A percentile compares a stretch with the other conserved stretches of the same genome.
phyloP scores from a whole-genome alignment of 331 rosid genomes.

The Cucumis variabilis region DNA sequence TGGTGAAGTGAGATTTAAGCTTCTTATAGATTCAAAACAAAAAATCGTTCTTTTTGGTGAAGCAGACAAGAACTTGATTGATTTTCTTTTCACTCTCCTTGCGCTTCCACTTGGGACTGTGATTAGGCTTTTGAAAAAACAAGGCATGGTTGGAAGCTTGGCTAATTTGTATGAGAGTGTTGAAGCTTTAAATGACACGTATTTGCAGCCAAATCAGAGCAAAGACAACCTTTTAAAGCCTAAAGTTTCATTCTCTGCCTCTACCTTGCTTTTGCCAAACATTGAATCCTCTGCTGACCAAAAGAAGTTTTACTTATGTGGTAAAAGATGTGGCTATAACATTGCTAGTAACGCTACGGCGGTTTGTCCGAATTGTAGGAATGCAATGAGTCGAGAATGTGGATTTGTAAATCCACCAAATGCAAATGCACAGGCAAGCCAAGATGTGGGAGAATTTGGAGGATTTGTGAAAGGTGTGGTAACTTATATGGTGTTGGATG shows the following conservation, averaged over 20 bases:
- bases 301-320: too few relatives aligned
- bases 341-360: too few relatives aligned
- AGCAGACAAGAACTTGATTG: constrained; percentile 37
- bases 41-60: constrained; percentile 40
- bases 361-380: too few relatives aligned
- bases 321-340: too few relatives aligned
- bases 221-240: neutral
- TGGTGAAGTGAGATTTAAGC: constrained; percentile 27
- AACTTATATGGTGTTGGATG: too few relatives aligned
- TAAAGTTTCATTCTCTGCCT: neutral
- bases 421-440: too few relatives aligned
- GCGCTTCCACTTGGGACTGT: constrained; percentile 14
- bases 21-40: constrained; percentile 21
- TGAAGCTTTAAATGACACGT: constrained; percentile 28
- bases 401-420: too few relatives aligned
- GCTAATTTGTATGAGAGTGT: constrained; percentile 28
- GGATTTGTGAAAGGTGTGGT: constrained; percentile 29
- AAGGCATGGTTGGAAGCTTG: constrained; percentile 35
- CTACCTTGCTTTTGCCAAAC: too few relatives aligned
- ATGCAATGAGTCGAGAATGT: too few relatives aligned
- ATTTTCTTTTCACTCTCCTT: constrained; percentile 33
- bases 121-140: neutral
- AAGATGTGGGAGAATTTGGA: too few relatives aligned
- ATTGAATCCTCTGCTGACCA: too few relatives aligned
- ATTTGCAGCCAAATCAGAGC: constrained; percentile 27